Percentiles rank a stretch among this genome's conserved stretches.
These are phyloP conservation scores for Quillaja saponaria DNA, from an alignment of 306 rosid genomes.

Conservation along the genomic window DNA sequence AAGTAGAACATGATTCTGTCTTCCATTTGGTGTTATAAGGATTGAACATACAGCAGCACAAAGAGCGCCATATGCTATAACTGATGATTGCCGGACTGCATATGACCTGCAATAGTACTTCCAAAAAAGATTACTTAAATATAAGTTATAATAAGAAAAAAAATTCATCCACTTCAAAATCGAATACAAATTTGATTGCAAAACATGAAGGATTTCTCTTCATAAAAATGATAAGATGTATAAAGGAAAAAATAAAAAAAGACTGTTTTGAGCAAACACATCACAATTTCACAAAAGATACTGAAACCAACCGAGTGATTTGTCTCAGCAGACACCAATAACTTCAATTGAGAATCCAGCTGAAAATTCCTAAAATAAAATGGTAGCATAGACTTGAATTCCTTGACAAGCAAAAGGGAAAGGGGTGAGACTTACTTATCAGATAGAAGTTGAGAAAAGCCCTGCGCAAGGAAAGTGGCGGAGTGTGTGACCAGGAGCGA, in stretches of 20 bases:
- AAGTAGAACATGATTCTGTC: conserved; percentile 75
- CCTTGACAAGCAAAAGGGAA: neutral
- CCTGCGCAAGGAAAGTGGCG: conserved; percentile 78
- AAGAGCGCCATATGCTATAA: conserved; percentile 74
- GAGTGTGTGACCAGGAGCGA: conserved; percentile 86
- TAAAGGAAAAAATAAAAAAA: no score
- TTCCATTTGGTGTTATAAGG: conserved; percentile 57
- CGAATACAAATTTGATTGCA: no score
- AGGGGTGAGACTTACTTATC: conserved; percentile 50
- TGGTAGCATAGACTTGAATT: neutral
- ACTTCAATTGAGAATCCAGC: neutral
- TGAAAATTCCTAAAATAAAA: neutral
- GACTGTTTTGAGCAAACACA: no score
- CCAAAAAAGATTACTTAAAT: no score
- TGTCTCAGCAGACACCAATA: no score
- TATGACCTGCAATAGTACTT: conserved; percentile 47
- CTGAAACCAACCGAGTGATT: no score
- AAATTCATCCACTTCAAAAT: no score
- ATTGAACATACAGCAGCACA: conserved; percentile 69
- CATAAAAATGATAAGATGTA: no score
- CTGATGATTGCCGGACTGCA: conserved; percentile 75
- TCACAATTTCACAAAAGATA: no score
- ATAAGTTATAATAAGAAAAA: no score
- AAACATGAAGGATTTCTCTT: no score
- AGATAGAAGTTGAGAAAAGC: conserved; percentile 85